These are phyloP conservation scores for Termitomyces sp. DNA, from an alignment of 768 basidiomycete genomes.

Conservation along the genomic window DNA sequence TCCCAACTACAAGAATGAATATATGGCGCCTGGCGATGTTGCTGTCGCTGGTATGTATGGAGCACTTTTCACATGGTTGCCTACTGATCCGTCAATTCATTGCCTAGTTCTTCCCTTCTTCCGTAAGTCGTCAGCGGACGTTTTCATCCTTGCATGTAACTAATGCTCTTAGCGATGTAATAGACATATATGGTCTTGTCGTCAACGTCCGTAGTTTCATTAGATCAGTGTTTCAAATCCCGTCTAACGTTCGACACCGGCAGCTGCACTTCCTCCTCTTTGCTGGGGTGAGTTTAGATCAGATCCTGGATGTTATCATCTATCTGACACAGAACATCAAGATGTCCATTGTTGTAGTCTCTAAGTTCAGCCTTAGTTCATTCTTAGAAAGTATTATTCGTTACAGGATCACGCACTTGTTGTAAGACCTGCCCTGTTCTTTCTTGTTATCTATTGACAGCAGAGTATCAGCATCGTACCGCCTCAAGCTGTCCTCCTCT, in stretches of 20 bases:
- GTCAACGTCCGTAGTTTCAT: constrained; percentile 37
- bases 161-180: background rate
- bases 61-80: background rate
- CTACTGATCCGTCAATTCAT: background rate
- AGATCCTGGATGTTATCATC: background rate
- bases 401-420: constrained; percentile 51
- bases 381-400: constrained; percentile 51
- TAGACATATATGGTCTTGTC: constrained; percentile 59
- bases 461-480: constrained; percentile 46
- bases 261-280: constrained; percentile 52
- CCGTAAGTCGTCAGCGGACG: constrained; percentile 31
- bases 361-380: constrained; percentile 55
- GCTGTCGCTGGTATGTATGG: constrained; percentile 44
- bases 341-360: constrained; percentile 54
- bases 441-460: background rate
- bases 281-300: constrained; percentile 35
- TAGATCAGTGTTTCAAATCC: background rate
- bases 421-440: constrained; percentile 29
- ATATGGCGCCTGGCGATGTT: constrained; percentile 49
- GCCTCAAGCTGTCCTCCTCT: constrained; percentile 60
- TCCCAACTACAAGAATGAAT: constrained; percentile 31
- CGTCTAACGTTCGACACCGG: background rate
- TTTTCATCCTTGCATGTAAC: background rate
- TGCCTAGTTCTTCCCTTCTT: constrained; percentile 52
- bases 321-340: constrained; percentile 17